These are phyloP conservation scores for Paraconiothyrium brasiliense DNA, from an alignment of 2,329 filamentous ascomycete genomes.

Conservation along the genomic window DNA sequence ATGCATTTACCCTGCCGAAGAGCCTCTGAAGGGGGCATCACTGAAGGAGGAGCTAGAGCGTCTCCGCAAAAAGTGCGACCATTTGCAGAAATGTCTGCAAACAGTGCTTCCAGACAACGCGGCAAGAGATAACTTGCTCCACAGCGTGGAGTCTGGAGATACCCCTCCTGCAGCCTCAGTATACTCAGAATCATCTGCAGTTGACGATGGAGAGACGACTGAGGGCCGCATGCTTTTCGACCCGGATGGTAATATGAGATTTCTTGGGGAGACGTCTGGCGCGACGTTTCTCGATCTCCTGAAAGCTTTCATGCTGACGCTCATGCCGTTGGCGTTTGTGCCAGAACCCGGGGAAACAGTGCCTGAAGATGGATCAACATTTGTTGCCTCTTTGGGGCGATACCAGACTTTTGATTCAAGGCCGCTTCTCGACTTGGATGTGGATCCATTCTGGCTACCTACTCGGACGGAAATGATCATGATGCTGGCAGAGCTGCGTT, in stretches of 20 bases:
- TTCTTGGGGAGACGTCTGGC: conserved; percentile 37
- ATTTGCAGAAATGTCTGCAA: conserved; percentile 29
- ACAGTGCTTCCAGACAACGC: conserved; percentile 27
- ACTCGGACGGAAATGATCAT: conserved; percentile 27
- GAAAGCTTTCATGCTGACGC: conserved; percentile 37
- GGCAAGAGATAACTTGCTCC: conserved; percentile 23
- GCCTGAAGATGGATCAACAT: conserved; percentile 29
- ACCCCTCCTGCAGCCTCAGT: conserved; percentile 19
- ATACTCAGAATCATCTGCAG: conserved; percentile 18
- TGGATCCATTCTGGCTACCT: conserved; percentile 40
- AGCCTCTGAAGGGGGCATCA: conserved; percentile 26
- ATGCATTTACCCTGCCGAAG: conserved; percentile 35
- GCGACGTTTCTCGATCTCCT: conserved; percentile 38
- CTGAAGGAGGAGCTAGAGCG: conserved; percentile 35
- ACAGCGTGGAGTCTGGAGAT: conserved; percentile 22
- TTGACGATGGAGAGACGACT: conserved; percentile 23
- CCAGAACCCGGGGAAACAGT: conserved; percentile 20
- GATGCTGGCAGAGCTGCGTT: conserved; percentile 34
- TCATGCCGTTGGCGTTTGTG: conserved; percentile 29
- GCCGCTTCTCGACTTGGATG: conserved; percentile 34
- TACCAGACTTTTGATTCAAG: conserved; percentile 43
- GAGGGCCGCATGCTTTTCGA: conserved; percentile 33
- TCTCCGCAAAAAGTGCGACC: conserved; percentile 31
- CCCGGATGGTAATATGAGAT: conserved; percentile 28
- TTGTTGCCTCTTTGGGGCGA: conserved; percentile 32